Evolutionary conservation across 148 eudicot genomes (phyloP), one percentile per base, ranked within the genome.

Genomic region (Persicaria maculosa): DNA sequence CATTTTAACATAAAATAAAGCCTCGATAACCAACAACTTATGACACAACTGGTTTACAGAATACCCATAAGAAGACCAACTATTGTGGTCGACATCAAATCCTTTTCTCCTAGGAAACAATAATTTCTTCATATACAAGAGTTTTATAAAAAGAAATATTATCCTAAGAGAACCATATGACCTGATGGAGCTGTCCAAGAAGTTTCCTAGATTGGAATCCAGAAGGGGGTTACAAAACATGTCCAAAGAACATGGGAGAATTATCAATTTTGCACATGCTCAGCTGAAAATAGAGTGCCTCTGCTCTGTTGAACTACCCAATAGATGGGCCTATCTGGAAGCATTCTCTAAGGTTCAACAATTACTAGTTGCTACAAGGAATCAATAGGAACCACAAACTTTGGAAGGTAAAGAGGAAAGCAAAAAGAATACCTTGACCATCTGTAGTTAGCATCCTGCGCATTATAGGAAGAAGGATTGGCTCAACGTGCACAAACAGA

Each of bases 371-470:
- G 15, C 70, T 40, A 36, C 47, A 65, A 14, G 40, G 67, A 22
- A 59, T 22, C 22, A 4, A 22, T 59, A 59, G 1, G 25, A 9
- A 36, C 31, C 12, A 20, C 36, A 8, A 59, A 19, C 22, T 20
- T 59, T 25, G 15, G 10, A 59, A 59, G 43, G 25, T 25, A 59
- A 59, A 59, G 25, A 25, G 58, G 67, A 25, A 59, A 25, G 43
- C 40, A 44, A 68, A 52, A 79, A 14, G 47, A 59, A 50, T 77
- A 96, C 99, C 99, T 86, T 96, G 99, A 44, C 99, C 99, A 92
- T 96, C 99, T 59, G 94, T 87, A 73, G 99, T 96, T 80, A 96
- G 84, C 99, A 96, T 96, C 84, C 91, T 88, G 5, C 85, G 91
- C 99, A 96, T 92, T 79, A 96, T 96, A 22, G 99, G 97, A 76